Percentiles rank a stretch among this genome's conserved stretches.
Evolutionary conservation across 1,284 basidiomycete genomes (phyloP).

Genomic region (Mycosarcoma mackinlayi): DNA sequence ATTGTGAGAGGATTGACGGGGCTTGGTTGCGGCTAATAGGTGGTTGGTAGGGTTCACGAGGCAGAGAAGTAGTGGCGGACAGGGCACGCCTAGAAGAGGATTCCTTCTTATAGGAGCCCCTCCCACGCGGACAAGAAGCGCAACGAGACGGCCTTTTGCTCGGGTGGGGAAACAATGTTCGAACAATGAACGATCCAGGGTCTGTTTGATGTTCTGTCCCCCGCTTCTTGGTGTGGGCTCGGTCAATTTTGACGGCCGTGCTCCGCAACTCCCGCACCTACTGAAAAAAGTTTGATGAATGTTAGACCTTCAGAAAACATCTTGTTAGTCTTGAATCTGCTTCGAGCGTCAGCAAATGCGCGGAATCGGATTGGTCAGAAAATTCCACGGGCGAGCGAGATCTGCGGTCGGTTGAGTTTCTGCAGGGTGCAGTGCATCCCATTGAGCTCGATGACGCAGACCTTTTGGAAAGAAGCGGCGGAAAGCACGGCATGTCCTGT

Average conservation of each 20-base stretch:
- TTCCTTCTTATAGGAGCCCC: not conserved
- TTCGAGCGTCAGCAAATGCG: slow-evolving; percentile 5
- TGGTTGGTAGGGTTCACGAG: too few species aligned
- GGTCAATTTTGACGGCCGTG: slow-evolving; percentile 11
- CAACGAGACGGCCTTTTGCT: too few species aligned
- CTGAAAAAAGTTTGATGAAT: too few species aligned
- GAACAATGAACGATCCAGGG: too few species aligned
- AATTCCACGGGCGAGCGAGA: not conserved
- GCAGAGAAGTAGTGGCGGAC: too few species aligned
- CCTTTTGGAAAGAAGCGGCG: not conserved
- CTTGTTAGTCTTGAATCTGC: not conserved
- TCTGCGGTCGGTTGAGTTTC: slow-evolving; percentile 3
- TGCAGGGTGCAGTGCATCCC: slow-evolving; percentile 10
- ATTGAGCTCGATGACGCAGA: slow-evolving; percentile 10
- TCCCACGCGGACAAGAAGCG: slow-evolving; percentile 13
- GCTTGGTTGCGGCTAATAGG: too few species aligned
- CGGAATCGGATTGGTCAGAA: slow-evolving; percentile 31
- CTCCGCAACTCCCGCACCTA: too few species aligned
- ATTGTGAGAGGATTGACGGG: not conserved
- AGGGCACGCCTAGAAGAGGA: too few species aligned
- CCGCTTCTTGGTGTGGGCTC: slow-evolving; percentile 1
- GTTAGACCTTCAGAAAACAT: not conserved
- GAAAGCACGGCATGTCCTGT: slow-evolving; percentile 2
- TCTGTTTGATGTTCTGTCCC: not conserved
- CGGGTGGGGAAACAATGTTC: too few species aligned